Evolutionary conservation across 2,329 filamentous ascomycete species (phyloP).

Genomic region (Ilyonectria mors-panacis): DNA sequence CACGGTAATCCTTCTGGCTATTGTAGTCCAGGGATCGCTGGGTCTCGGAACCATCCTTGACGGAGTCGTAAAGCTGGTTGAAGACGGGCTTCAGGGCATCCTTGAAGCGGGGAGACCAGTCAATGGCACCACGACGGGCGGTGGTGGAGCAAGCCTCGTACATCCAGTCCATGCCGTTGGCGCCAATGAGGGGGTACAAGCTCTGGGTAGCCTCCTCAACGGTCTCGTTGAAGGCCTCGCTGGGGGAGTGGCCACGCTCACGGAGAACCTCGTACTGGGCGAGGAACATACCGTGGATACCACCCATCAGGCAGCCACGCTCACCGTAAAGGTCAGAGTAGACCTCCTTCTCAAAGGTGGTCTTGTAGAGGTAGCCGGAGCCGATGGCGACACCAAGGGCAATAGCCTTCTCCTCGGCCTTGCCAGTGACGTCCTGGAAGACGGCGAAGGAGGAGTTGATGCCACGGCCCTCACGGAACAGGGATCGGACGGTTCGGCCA

Average conservation of each 20-base stretch:
- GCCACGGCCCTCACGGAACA: slow-evolving; percentile 99
- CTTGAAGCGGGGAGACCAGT: slow-evolving; percentile 99
- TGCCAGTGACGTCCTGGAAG: slow-evolving; percentile 97
- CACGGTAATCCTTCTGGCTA: slow-evolving; percentile 93
- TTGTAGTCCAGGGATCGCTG: slow-evolving; percentile 98
- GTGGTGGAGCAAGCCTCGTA: slow-evolving; percentile 99
- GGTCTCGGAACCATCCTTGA: slow-evolving; percentile 93
- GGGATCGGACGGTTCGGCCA: slow-evolving; percentile 96
- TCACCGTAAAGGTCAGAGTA: slow-evolving; percentile 99
- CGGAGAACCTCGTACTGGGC: slow-evolving; percentile 99
- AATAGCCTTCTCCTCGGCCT: slow-evolving; percentile 97
- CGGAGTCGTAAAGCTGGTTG: slow-evolving; percentile 95
- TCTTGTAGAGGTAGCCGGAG: slow-evolving; percentile 99
- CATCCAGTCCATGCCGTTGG: slow-evolving; percentile 99
- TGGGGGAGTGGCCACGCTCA: slow-evolving; percentile 97
- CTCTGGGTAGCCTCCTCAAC: slow-evolving; percentile 99
- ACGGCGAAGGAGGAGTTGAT: slow-evolving; percentile 99
- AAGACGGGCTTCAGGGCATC: slow-evolving; percentile 98
- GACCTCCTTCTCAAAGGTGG: slow-evolving; percentile 99
- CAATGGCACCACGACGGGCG: slow-evolving; percentile 96
- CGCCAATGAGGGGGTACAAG: slow-evolving; percentile 96
- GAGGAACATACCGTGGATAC: slow-evolving; percentile 99
- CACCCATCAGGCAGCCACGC: slow-evolving; percentile 99
- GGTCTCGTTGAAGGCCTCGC: slow-evolving; percentile 99
- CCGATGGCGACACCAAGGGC: slow-evolving; percentile 97